Percentiles rank a stretch among this genome's conserved stretches.
phyloP scores from a whole-genome alignment of 306 rosid species.

The Casuarina equisetifolia region DNA sequence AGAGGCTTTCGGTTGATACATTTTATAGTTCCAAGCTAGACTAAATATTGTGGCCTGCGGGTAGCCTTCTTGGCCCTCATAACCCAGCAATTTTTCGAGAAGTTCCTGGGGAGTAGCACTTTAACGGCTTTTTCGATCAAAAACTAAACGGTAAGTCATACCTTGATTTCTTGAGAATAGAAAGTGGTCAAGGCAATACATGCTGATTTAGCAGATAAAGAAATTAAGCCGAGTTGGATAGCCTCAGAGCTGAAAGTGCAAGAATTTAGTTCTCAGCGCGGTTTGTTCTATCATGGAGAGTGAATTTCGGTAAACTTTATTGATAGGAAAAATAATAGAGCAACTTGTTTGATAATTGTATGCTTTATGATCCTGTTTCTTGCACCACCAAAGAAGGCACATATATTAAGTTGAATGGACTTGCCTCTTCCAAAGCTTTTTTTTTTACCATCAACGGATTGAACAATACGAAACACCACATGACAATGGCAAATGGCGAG shows the following conservation, averaged over 20 bases:
- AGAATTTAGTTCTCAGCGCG: neutral
- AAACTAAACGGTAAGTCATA: slow-evolving; percentile 30
- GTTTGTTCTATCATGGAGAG: no score
- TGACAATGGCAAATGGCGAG: no score
- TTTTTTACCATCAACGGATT: no score
- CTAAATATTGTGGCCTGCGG: slow-evolving; percentile 26
- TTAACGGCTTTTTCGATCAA: slow-evolving; percentile 22
- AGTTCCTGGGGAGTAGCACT: slow-evolving; percentile 15
- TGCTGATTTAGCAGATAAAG: neutral
- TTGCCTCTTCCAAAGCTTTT: no score
- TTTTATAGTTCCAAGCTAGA: slow-evolving; percentile 25
- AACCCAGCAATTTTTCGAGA: slow-evolving; percentile 18
- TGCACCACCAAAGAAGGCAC: no score
- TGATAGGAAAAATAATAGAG: no score
- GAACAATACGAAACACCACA: no score
- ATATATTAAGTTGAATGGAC: no score
- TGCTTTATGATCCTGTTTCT: no score
- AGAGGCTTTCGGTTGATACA: slow-evolving; percentile 27
- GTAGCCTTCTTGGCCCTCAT: slow-evolving; percentile 21
- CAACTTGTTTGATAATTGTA: no score
- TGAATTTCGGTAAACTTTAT: no score
- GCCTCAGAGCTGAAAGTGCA: neutral
- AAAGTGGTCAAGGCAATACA: neutral
- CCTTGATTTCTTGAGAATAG: slow-evolving; percentile 29
- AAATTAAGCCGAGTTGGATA: neutral